Percentiles rank a stretch among this genome's conserved stretches.
Evolutionary conservation across 2,329 filamentous ascomycete species (phyloP).

Genomic region (Talaromyces sp.): DNA sequence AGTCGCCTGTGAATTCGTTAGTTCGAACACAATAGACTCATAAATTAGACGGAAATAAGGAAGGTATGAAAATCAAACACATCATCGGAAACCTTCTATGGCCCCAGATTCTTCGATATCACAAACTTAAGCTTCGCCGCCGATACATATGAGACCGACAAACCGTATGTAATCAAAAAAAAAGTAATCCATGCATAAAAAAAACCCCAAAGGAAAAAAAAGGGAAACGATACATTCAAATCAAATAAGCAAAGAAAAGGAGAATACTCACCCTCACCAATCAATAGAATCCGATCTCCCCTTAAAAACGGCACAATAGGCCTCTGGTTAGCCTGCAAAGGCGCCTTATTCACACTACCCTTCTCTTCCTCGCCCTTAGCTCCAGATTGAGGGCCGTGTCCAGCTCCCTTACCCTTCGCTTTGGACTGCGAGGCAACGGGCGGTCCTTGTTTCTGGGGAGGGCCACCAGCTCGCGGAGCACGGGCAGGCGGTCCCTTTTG

Average conservation of each 20-base stretch:
- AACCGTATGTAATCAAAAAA: no score
- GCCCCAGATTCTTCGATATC: no score
- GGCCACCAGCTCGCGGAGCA: conserved; percentile 11
- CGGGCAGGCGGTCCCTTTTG: conserved; percentile 19
- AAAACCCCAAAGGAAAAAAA: neutral
- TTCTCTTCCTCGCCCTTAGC: conserved; percentile 12
- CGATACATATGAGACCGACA: no score
- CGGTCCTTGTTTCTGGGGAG: conserved; percentile 10
- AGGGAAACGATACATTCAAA: neutral
- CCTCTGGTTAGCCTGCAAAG: conserved; percentile 27
- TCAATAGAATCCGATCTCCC: conserved; percentile 45
- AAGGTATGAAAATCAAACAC: no score
- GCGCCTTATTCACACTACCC: conserved; percentile 6
- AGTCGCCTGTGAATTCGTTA: conserved; percentile 42
- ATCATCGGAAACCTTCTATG: no score
- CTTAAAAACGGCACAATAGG: conserved; percentile 45
- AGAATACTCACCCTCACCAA: conserved; percentile 47
- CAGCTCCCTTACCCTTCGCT: neutral
- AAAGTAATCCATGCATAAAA: neutral
- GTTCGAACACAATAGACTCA: no score
- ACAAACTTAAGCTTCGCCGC: no score
- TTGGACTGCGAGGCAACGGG: conserved; percentile 1
- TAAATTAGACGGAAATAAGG: no score
- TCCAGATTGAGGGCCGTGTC: neutral
- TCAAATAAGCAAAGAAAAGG: conserved; percentile 12